These are phyloP conservation scores for Paramecium primaurelia DNA, from an alignment of 73 alveolate species.

Conservation along the genomic window DNA sequence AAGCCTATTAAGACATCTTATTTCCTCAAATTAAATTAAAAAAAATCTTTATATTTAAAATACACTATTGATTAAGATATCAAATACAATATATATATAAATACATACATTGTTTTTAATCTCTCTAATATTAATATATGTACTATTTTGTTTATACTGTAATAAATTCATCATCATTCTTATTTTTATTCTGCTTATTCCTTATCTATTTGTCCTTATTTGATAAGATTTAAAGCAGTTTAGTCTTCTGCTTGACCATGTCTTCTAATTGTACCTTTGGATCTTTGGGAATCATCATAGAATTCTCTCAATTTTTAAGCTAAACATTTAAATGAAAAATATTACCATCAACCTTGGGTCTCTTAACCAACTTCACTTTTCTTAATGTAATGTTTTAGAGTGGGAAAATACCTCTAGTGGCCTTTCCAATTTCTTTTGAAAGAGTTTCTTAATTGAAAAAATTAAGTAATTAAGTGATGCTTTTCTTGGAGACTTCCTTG, in stretches of 20 bases:
- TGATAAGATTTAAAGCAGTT: neutral
- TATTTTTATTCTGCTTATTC: neutral
- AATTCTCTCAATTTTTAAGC: constrained; percentile 15
- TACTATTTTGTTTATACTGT: neutral
- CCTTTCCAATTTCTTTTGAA: constrained; percentile 81
- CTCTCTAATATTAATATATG: neutral
- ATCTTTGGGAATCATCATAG: constrained; percentile 16
- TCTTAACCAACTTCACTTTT: constrained; percentile 92
- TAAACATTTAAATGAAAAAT: neutral
- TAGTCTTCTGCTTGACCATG: neutral
- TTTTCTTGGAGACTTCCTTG: constrained; percentile 78
- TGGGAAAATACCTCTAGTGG: constrained; percentile 89
- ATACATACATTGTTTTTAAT: neutral
- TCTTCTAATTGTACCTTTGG: neutral
- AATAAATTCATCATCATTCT: neutral
- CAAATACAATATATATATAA: neutral
- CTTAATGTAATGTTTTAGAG: constrained; percentile 87
- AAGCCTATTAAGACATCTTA: constrained; percentile 7
- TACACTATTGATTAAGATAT: neutral
- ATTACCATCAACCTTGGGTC: constrained; percentile 89
- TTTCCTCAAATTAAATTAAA: constrained; percentile 5
- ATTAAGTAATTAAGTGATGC: constrained; percentile 79
- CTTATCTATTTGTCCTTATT: neutral
- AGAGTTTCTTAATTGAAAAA: constrained; percentile 74
- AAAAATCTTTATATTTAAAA: neutral